Percentiles rank a stretch among this genome's conserved stretches.
Conservation (phyloP, 768 basidiomycete genomes). For the Coprinopsis strossmayeri region DNA sequence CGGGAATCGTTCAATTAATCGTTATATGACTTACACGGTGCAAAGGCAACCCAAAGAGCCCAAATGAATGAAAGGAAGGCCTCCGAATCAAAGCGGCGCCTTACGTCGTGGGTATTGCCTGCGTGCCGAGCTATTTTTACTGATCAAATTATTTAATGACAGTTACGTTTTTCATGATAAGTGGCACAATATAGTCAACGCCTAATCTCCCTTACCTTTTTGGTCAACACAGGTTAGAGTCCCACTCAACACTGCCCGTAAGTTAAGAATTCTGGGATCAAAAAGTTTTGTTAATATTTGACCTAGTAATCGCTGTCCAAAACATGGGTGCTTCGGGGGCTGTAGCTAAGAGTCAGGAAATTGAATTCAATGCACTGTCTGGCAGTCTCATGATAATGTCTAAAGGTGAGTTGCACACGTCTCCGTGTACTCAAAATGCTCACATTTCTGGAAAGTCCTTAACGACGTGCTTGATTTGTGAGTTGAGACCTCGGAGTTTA, state of each 20-base stretch:
- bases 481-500: constrained; percentile 19
- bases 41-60: constrained; percentile 64
- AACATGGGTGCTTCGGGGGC: constrained; percentile 81
- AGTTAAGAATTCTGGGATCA: constrained; percentile 13
- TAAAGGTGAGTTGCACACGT: constrained; percentile 43
- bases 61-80: constrained; percentile 71
- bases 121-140: neutral
- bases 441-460: constrained; percentile 36
- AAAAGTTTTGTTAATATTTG: neutral
- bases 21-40: neutral
- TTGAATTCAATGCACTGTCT: constrained; percentile 83
- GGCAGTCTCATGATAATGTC: constrained; percentile 86
- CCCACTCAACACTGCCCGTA: constrained; percentile 70
- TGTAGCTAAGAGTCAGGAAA: constrained; percentile 67
- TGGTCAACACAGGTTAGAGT: constrained; percentile 62
- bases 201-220: constrained; percentile 8
- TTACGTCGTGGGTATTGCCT: constrained; percentile 59
- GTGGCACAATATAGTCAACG: constrained; percentile 22
- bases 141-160: too few species aligned
- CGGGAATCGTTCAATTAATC: too few species aligned
- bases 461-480: constrained; percentile 81
- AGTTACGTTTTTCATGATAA: constrained; percentile 78
- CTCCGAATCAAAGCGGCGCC: constrained; percentile 75
- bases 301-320: constrained; percentile 73
- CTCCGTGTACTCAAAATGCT: constrained; percentile 1